Conservation (phyloP, 352 stramenopile species). For the Globisporangium cederbergense region DNA sequence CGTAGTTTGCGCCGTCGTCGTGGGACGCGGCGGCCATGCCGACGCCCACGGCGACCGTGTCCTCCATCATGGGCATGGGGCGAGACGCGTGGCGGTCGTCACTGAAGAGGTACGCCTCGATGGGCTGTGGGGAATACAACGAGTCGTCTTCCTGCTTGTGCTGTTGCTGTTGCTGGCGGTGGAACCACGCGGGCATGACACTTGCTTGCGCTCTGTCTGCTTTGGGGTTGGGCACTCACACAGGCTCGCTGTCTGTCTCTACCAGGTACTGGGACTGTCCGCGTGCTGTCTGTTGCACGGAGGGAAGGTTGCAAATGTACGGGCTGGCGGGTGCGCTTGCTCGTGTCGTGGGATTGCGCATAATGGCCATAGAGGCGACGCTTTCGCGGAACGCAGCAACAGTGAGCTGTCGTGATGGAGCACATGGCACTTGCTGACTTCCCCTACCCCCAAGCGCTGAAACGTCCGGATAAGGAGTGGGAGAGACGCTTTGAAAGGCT, state of each 20-base stretch:
- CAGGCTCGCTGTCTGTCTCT: background rate
- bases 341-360: background rate
- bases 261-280: background rate
- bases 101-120: slow-evolving; percentile 14
- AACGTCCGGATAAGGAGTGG: too few relatives aligned
- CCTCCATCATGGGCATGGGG: slow-evolving; percentile 13
- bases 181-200: slow-evolving; percentile 16
- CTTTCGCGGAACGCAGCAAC: too few relatives aligned
- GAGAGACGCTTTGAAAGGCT: too few relatives aligned
- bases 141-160: background rate
- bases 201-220: background rate
- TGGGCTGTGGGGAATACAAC: background rate
- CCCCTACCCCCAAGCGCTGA: too few relatives aligned
- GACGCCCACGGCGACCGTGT: slow-evolving; percentile 21
- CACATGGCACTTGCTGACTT: too few relatives aligned
- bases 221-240: background rate
- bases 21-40: slow-evolving; percentile 17
- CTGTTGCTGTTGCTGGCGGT: background rate
- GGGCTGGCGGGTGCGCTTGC: too few relatives aligned
- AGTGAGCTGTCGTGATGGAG: too few relatives aligned
- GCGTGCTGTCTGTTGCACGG: background rate
- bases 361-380: too few relatives aligned
- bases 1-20: slow-evolving; percentile 11
- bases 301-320: too few relatives aligned
- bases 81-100: background rate